phyloP scores from a whole-genome alignment of 495 filamentous ascomycete genomes.

The Aspergillus homomorphus region DNA sequence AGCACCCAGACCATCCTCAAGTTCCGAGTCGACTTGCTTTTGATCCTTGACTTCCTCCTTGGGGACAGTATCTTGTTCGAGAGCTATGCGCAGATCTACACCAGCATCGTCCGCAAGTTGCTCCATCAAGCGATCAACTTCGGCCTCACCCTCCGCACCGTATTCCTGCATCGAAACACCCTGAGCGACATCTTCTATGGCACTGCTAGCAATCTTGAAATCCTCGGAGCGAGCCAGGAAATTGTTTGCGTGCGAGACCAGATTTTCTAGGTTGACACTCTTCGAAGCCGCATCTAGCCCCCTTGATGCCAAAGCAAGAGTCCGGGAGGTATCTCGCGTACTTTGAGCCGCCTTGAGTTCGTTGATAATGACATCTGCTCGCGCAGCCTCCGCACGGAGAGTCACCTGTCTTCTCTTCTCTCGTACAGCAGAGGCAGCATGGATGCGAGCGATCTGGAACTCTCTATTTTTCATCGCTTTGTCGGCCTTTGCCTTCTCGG shows the following conservation, averaged over 20 bases:
- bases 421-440: conserved; percentile 46
- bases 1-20: conserved; percentile 45
- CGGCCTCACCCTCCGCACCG: conserved; percentile 45
- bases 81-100: conserved; percentile 40
- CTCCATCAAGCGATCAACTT: conserved; percentile 48
- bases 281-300: conserved; percentile 45
- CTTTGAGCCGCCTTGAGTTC: conserved; percentile 48
- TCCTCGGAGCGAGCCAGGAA: conserved; percentile 46
- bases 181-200: conserved; percentile 47
- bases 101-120: conserved; percentile 49
- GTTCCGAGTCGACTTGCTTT: conserved; percentile 33
- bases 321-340: conserved; percentile 47
- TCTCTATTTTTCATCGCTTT: conserved; percentile 49
- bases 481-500: conserved; percentile 48
- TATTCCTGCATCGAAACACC: conserved; percentile 48
- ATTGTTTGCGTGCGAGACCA: conserved; percentile 47
- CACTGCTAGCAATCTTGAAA: conserved; percentile 46
- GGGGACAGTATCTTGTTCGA: conserved; percentile 38
- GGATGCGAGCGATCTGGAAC: conserved; percentile 51
- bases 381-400: conserved; percentile 44
- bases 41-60: conserved; percentile 41
- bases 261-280: conserved; percentile 43
- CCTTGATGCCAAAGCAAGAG: conserved; percentile 41
- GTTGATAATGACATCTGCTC: conserved; percentile 50
- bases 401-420: conserved; percentile 47